phyloP scores from a whole-genome alignment of 2,329 filamentous ascomycete genomes.

The Alternaria infectoria region DNA sequence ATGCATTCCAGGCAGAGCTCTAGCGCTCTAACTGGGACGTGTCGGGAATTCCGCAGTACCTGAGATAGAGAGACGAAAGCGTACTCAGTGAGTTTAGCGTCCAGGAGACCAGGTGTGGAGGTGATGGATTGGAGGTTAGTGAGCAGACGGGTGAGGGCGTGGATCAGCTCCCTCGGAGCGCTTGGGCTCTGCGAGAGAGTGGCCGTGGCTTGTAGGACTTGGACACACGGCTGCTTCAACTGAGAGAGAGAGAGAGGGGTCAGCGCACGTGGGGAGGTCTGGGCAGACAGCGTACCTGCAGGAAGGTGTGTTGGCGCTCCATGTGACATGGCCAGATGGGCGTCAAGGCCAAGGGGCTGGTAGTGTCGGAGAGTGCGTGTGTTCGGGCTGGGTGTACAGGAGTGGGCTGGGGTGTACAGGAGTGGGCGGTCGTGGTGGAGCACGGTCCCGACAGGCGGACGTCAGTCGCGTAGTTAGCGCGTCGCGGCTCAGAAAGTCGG shows the following conservation, averaged over 20 bases:
- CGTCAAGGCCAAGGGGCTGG: background rate
- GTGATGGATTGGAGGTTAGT: slow-evolving; percentile 45
- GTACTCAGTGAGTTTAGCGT: slow-evolving; percentile 89
- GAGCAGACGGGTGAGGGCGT: slow-evolving; percentile 56
- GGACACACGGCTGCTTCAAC: slow-evolving; percentile 66
- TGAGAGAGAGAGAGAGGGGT: slow-evolving; percentile 29
- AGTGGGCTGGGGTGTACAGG: background rate
- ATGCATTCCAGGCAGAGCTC: slow-evolving; percentile 81
- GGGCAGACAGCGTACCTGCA: slow-evolving; percentile 34
- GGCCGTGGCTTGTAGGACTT: slow-evolving; percentile 62
- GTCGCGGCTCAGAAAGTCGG: slow-evolving; percentile 20
- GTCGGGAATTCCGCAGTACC: slow-evolving; percentile 77
- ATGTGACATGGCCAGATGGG: slow-evolving; percentile 19
- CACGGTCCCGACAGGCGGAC: slow-evolving; percentile 10
- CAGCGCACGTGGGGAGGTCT: background rate
- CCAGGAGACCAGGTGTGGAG: slow-evolving; percentile 58
- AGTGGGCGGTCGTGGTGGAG: background rate
- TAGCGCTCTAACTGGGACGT: slow-evolving; percentile 72
- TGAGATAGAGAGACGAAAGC: slow-evolving; percentile 91
- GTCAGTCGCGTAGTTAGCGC: slow-evolving; percentile 25
- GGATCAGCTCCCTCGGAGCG: slow-evolving; percentile 55
- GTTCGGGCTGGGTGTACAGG: background rate
- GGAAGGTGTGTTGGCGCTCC: slow-evolving; percentile 51
- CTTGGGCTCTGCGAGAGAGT: slow-evolving; percentile 56
- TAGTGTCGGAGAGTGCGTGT: background rate